Base-by-base conservation (phyloP, 1,284 basidiomycete species). In the Golubevia sp. region DNA sequence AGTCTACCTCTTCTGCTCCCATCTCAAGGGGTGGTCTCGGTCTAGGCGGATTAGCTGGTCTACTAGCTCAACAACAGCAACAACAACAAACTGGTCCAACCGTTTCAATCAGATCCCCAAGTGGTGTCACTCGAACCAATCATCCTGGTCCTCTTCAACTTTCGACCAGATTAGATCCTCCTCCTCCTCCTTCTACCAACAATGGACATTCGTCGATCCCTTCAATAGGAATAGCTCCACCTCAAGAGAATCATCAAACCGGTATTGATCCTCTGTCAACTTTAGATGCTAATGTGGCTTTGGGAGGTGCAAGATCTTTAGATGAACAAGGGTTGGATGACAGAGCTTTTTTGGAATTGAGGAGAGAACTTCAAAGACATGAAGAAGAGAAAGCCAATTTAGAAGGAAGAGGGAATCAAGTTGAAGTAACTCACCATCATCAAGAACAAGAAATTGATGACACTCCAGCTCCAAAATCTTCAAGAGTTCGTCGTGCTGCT, bases 111-210 rank as follows among this genome's bases (percentile, higher is more conserved):
- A 34, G 30, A 34, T 34, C 30, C 11, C 30, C 30, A 34, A 11
- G 30, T 5, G 30, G 30, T 5, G 30, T 34, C 30, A 8, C 11
- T 23, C 62, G 79, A 0, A 59, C 64, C 18, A 66, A 73, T 38
- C 78, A 81, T 38, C 79, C 79, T 5, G 79, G 79, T 1, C 76
- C 74, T 5, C 74, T 82, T 48, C 70, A 71, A 49, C 64, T 82
- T 13, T 70, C 69, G 1, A 55, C 49, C 58, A 11, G 44, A 49
- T 26, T 58, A 1, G 49, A 57, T 7, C 55, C 59, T 5, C 26
- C 38, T 8, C 15, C 53, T n/a, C 57, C 57, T 4, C n/a, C 58
- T 15, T 44, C 54, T 3, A 21, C 23, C n/a, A 49, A 34, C 8
- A 15, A 21, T 18, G 8, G 21, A 7, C 53, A 38, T 2, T 44